Conservation (phyloP, 345 rosid species). For the Hirschfeldia incana region DNA sequence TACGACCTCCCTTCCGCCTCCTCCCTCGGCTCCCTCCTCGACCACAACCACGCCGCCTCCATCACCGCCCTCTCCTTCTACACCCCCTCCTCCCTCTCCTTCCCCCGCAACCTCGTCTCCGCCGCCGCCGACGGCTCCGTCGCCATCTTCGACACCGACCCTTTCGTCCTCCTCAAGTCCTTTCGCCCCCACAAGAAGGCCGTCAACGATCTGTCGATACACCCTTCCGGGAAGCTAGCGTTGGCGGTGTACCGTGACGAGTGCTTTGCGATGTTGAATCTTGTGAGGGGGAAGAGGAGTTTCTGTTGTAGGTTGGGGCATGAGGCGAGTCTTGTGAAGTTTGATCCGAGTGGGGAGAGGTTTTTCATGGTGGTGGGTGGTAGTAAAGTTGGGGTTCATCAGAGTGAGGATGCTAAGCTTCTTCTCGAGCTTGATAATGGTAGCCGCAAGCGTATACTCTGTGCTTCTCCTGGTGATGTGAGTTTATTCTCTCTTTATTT, state of each 20-base stretch:
- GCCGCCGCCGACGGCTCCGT: slow-evolving; percentile 81
- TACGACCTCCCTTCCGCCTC: slow-evolving; percentile 81
- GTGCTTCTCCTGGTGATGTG: slow-evolving; percentile 85
- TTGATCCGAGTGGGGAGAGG: slow-evolving; percentile 57
- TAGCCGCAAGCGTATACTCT: slow-evolving; percentile 63
- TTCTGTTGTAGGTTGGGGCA: slow-evolving; percentile 70
- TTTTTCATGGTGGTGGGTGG: slow-evolving; percentile 71
- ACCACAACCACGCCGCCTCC: slow-evolving; percentile 64
- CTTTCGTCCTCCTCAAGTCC: slow-evolving; percentile 77
- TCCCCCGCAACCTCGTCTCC: slow-evolving; percentile 88
- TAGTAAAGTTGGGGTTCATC: slow-evolving; percentile 66
- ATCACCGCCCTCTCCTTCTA: slow-evolving; percentile 78
- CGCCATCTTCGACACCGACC: slow-evolving; percentile 81
- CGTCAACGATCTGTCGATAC: slow-evolving; percentile 71
- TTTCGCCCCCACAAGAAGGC: slow-evolving; percentile 64
- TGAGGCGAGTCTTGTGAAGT: slow-evolving; percentile 69
- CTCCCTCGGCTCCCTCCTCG: slow-evolving; percentile 78
- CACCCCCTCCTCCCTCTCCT: slow-evolving; percentile 68
- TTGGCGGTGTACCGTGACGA: slow-evolving; percentile 78
- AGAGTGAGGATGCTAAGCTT: slow-evolving; percentile 81
- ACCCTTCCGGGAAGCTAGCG: slow-evolving; percentile 83
- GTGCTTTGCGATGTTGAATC: slow-evolving; percentile 82
- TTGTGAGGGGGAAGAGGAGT: slow-evolving; percentile 85
- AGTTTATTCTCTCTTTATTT: neutral
- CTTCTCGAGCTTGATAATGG: slow-evolving; percentile 55